A percentile compares a stretch with the other conserved stretches of the same genome.
These are phyloP conservation scores for Gymnopilus dilepis DNA, from an alignment of 768 basidiomycete species.

Conservation along the genomic window DNA sequence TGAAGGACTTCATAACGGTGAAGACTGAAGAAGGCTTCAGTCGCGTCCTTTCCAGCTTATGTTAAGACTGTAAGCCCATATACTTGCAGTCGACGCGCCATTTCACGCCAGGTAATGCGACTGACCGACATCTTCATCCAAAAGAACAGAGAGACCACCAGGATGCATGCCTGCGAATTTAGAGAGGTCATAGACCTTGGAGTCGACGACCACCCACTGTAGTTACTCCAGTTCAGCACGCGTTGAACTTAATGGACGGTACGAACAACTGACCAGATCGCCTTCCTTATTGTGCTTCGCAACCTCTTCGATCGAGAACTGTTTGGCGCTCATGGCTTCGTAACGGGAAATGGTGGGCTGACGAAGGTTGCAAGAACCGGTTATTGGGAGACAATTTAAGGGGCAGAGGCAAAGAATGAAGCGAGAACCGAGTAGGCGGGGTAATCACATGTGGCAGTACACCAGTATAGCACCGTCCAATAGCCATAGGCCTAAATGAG, in stretches of 20 bases:
- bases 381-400: background rate
- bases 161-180: slow-evolving; percentile 85
- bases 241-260: background rate
- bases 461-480: background rate
- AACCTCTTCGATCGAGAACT: slow-evolving; percentile 43
- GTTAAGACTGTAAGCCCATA: background rate
- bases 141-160: slow-evolving; percentile 79
- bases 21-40: slow-evolving; percentile 86
- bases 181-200: slow-evolving; percentile 80
- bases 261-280: slow-evolving; percentile 63
- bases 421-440: slow-evolving; percentile 1
- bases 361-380: background rate
- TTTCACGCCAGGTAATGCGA: background rate
- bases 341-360: background rate
- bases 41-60: slow-evolving; percentile 81
- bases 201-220: slow-evolving; percentile 77
- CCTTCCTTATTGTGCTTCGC: slow-evolving; percentile 75
- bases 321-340: slow-evolving; percentile 30
- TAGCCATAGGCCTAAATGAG: background rate
- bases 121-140: slow-evolving; percentile 78
- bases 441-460: slow-evolving; percentile 6
- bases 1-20: slow-evolving; percentile 86
- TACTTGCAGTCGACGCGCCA: background rate
- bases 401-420: background rate
- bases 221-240: background rate